Conservation (phyloP, 176 grass and related monocot species). For the Eragrostis nindensis region DNA sequence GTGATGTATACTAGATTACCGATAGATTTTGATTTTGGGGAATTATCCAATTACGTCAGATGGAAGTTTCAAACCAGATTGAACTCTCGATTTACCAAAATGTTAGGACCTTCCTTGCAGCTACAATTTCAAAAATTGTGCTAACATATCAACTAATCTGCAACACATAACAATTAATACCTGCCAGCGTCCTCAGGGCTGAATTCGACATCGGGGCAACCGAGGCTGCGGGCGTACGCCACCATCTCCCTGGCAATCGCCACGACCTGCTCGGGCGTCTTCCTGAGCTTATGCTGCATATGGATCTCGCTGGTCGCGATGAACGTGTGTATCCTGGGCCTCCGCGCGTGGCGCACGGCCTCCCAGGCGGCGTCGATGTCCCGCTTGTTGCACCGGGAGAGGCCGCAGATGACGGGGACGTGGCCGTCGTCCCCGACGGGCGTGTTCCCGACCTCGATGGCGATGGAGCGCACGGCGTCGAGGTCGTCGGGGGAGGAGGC, state of each 20-base stretch:
- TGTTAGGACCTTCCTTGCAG: background rate
- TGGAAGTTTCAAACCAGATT: background rate
- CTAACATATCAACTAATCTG: background rate
- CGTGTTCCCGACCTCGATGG: conserved; percentile 78
- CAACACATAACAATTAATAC: conserved; percentile 27
- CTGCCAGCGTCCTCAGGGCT: conserved; percentile 94
- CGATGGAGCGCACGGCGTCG: conserved; percentile 88
- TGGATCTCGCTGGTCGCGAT: conserved; percentile 95
- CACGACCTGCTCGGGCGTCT: conserved; percentile 69
- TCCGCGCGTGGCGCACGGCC: conserved; percentile 71
- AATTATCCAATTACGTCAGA: background rate
- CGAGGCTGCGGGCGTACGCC: conserved; percentile 79
- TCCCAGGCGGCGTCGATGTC: conserved; percentile 94
- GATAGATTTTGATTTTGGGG: background rate
- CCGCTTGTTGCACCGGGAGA: conserved; percentile 73
- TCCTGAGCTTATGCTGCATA: conserved; percentile 76
- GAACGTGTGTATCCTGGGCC: conserved; percentile 78
- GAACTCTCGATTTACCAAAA: background rate
- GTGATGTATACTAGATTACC: background rate
- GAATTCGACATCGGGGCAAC: conserved; percentile 86
- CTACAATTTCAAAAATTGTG: background rate
- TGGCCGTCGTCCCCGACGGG: conserved; percentile 61
- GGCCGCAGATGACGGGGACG: conserved; percentile 82
- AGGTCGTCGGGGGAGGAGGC: conserved; percentile 91
- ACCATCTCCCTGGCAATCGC: conserved; percentile 75